phyloP scores from a whole-genome alignment of 176 grass and related monocot genomes.

The Carex parvula region DNA sequence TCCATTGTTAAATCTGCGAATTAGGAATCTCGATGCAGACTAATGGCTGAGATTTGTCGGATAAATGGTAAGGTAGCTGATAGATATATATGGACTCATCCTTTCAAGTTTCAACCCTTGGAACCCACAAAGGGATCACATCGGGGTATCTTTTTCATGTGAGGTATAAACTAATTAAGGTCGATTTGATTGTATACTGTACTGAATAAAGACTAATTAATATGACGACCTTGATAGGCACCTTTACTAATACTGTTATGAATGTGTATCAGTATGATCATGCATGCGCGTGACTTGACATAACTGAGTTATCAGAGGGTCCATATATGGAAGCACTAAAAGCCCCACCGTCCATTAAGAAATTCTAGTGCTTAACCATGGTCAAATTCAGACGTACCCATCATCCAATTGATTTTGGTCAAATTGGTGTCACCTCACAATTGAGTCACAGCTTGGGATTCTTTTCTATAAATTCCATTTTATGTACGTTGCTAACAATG shows the following conservation, averaged over 20 bases:
- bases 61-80: neutral
- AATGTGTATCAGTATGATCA: constrained; percentile 9
- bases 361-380: neutral
- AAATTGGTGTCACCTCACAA: constrained; percentile 24
- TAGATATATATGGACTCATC: neutral
- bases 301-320: neutral
- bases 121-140: neutral
- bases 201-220: neutral
- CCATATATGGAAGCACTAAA: constrained; percentile 14
- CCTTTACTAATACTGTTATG: neutral
- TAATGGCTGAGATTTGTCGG: neutral
- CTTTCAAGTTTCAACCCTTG: neutral
- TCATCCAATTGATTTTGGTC: neutral
- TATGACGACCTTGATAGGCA: constrained; percentile 8
- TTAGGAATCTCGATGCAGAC: neutral
- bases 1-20: no score
- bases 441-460: constrained; percentile 17
- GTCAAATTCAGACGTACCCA: constrained; percentile 11
- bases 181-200: constrained; percentile 15
- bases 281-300: neutral
- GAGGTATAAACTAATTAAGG: neutral
- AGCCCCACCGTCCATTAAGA: constrained; percentile 16
- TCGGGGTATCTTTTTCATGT: constrained; percentile 4
- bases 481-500: neutral
- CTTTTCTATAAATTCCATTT: neutral